Percentiles rank a stretch among this genome's conserved stretches.
phyloP scores from a whole-genome alignment of 176 grass and related monocot species.

The Rhynchospora pubera region DNA sequence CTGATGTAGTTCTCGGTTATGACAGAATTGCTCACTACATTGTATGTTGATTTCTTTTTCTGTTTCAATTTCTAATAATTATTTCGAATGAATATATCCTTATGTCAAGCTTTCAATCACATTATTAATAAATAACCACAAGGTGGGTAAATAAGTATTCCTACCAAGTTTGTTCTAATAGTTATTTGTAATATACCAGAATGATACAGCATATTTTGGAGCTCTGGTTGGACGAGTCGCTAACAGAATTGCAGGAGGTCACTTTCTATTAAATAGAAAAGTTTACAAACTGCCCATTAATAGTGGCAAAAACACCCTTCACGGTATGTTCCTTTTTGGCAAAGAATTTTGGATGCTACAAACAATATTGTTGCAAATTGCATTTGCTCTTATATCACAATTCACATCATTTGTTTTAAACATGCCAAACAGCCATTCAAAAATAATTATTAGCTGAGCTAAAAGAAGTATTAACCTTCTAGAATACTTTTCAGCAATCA shows the following conservation, averaged over 20 bases:
- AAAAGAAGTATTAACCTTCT: background rate
- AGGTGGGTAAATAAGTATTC: background rate
- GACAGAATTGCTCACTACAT: slow-evolving; percentile 72
- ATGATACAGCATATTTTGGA: slow-evolving; percentile 59
- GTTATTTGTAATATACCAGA: slow-evolving; percentile 26
- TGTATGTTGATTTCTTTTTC: slow-evolving; percentile 35
- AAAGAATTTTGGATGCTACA: background rate
- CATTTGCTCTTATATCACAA: background rate
- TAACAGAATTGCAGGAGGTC: slow-evolving; percentile 55
- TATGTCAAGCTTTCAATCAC: no score
- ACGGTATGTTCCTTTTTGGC: slow-evolving; percentile 43
- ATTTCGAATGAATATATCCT: background rate
- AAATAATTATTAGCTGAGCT: background rate
- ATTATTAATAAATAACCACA: no score
- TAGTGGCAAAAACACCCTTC: slow-evolving; percentile 69
- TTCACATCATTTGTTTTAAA: background rate
- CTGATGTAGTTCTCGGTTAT: slow-evolving; percentile 71
- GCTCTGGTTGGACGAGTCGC: slow-evolving; percentile 82
- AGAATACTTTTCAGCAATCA: background rate
- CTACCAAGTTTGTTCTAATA: background rate
- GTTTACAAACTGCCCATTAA: slow-evolving; percentile 45
- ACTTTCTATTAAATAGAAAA: slow-evolving; percentile 57
- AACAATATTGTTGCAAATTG: background rate
- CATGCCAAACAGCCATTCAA: background rate
- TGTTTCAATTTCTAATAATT: background rate